A percentile compares a stretch with the other conserved stretches of the same genome.
Evolutionary conservation across 306 rosid genomes (phyloP).

Genomic region (Cicer pinnatifidum): DNA sequence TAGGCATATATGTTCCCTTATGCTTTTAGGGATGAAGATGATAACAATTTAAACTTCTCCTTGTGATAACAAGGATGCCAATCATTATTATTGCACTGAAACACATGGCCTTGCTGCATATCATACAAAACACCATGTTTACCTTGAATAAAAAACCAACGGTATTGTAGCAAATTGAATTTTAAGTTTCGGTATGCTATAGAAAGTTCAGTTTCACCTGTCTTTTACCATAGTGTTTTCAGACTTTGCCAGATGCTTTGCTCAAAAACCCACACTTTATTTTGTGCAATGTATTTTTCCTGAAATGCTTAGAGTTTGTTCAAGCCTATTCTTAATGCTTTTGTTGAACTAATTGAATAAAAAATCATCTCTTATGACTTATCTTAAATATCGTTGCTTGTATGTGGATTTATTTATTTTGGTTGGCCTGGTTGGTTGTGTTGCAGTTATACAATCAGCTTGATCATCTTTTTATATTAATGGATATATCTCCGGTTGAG

Average conservation of each 20-base stretch:
- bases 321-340: neutral
- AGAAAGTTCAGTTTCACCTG: neutral
- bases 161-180: neutral
- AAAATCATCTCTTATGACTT: neutral
- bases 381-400: neutral
- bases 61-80: too few species aligned
- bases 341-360: conserved; percentile 20
- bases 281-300: neutral
- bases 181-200: conserved; percentile 12
- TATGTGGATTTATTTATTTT: conserved; percentile 28
- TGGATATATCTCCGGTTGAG: neutral
- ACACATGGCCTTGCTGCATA: too few species aligned
- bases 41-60: neutral
- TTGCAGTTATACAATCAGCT: neutral
- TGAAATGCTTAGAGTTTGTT: conserved; percentile 15
- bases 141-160: neutral
- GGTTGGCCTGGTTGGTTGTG: neutral
- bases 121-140: too few species aligned
- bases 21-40: neutral
- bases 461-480: neutral
- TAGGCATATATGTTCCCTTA: conserved; percentile 1
- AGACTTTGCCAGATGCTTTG: conserved; percentile 16
- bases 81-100: too few species aligned
- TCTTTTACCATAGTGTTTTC: conserved; percentile 18
- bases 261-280: conserved; percentile 15